These are phyloP conservation scores for Lactuca sativa DNA, from an alignment of 129 eudicot species.

Conservation along the genomic window DNA sequence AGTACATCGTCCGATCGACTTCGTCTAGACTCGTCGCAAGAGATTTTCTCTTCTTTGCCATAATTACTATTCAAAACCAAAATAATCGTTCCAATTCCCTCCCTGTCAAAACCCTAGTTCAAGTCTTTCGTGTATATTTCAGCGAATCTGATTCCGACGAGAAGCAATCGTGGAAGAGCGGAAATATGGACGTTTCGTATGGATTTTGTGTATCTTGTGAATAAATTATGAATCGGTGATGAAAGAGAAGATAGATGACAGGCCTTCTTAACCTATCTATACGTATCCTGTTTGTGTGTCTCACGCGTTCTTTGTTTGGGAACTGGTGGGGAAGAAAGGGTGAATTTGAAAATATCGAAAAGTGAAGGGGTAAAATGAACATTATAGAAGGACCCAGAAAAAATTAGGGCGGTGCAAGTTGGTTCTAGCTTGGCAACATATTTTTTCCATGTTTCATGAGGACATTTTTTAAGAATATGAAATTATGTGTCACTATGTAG, in stretches of 20 bases:
- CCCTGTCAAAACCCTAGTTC: constrained; percentile 1
- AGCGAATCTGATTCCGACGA: constrained; percentile 5
- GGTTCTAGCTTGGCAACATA: neutral
- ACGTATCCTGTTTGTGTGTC: constrained; percentile 28
- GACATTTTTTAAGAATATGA: neutral
- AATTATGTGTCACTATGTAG: too few relatives aligned
- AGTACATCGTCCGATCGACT: constrained; percentile 87
- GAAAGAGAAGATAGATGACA: constrained; percentile 25
- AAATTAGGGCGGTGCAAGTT: neutral
- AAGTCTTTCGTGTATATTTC: neutral
- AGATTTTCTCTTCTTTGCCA: constrained; percentile 66
- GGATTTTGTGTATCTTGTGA: constrained; percentile 16
- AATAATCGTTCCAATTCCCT: neutral
- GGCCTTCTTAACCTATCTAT: constrained; percentile 19
- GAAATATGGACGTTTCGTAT: constrained; percentile 8
- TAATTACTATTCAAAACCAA: constrained; percentile 2
- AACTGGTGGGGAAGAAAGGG: neutral
- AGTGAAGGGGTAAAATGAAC: neutral
- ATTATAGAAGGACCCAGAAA: neutral
- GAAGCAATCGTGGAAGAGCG: constrained; percentile 1
- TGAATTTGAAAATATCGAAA: neutral
- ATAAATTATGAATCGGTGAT: constrained; percentile 17
- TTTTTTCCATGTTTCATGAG: neutral
- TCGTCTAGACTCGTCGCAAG: constrained; percentile 76
- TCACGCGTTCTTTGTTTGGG: constrained; percentile 2